These are phyloP conservation scores for Nymphaea colorata DNA, from an alignment of 164 flowering plant genomes.

Conservation along the genomic window DNA sequence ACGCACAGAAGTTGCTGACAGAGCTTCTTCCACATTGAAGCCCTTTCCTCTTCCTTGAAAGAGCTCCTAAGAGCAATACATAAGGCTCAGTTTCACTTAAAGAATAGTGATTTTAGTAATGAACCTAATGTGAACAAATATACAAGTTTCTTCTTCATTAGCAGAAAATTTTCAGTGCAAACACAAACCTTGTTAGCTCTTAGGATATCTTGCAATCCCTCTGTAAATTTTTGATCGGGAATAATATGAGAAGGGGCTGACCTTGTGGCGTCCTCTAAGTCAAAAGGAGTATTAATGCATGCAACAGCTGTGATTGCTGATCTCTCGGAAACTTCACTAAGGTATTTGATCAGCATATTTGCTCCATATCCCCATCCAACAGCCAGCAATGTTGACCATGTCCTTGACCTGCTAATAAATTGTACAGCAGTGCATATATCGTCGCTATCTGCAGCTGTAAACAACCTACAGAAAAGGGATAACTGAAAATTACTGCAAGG, in stretches of 20 bases:
- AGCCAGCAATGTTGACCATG: slow-evolving; percentile 79
- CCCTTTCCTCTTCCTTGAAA: slow-evolving; percentile 78
- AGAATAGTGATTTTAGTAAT: too few relatives aligned
- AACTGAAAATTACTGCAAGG: slow-evolving; percentile 8
- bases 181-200: slow-evolving; percentile 61
- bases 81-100: background rate
- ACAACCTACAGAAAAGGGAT: slow-evolving; percentile 71
- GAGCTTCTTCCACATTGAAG: slow-evolving; percentile 66
- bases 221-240: slow-evolving; percentile 44
- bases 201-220: slow-evolving; percentile 68
- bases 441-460: slow-evolving; percentile 98
- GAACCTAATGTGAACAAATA: too few relatives aligned
- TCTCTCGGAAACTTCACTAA: slow-evolving; percentile 72
- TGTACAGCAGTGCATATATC: slow-evolving; percentile 80
- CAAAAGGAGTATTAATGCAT: slow-evolving; percentile 92
- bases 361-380: slow-evolving; percentile 97
- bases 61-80: slow-evolving; percentile 45
- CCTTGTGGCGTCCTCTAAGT: slow-evolving; percentile 70
- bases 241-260: slow-evolving; percentile 31
- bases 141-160: too few relatives aligned
- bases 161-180: background rate
- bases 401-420: slow-evolving; percentile 65
- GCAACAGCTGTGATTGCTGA: slow-evolving; percentile 89
- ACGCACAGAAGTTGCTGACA: slow-evolving; percentile 55
- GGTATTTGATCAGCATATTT: slow-evolving; percentile 90